Percentiles rank a stretch among this genome's conserved stretches.
These are phyloP conservation scores for Euphorbia lathyris DNA, from an alignment of 345 rosid genomes.

Conservation along the genomic window DNA sequence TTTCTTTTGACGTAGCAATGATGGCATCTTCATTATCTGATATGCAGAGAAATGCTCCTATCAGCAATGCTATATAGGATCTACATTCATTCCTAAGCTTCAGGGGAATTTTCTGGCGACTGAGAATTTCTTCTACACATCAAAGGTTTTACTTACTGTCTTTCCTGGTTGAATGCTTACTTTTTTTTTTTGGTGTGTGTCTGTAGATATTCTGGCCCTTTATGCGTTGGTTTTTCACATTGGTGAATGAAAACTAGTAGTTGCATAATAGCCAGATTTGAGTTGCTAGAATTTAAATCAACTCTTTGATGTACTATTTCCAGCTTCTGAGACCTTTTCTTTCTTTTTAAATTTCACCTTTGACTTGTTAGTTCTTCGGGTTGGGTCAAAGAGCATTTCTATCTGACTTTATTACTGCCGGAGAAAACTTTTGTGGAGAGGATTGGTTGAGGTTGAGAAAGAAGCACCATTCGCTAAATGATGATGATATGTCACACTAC, in stretches of 20 bases:
- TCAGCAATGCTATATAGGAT: conserved; percentile 63
- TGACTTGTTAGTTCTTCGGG: conserved; percentile 62
- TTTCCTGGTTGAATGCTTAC: neutral
- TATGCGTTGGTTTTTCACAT: neutral
- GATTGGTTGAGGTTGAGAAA: conserved; percentile 72
- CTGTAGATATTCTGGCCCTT: neutral
- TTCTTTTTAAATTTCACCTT: conserved; percentile 14
- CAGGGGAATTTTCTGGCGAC: conserved; percentile 81
- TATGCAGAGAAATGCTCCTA: conserved; percentile 66
- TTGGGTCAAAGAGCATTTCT: conserved; percentile 52
- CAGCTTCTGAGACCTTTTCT: conserved; percentile 1
- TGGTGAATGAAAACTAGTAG: neutral
- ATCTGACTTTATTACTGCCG: conserved; percentile 57
- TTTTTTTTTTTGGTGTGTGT: neutral
- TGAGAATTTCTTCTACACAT: conserved; percentile 81
- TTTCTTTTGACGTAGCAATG: conserved; percentile 11
- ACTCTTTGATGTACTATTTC: conserved; percentile 7
- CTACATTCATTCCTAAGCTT: conserved; percentile 74
- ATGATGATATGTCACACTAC: conserved; percentile 59
- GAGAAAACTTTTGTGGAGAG: conserved; percentile 68
- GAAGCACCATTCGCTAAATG: conserved; percentile 50
- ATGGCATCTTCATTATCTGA: conserved; percentile 4
- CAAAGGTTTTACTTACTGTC: conserved; percentile 46
- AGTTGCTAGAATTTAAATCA: neutral
- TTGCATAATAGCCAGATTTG: neutral